Conservation (phyloP, 352 stramenopile genomes). For the Aphanomyces euteiches region DNA sequence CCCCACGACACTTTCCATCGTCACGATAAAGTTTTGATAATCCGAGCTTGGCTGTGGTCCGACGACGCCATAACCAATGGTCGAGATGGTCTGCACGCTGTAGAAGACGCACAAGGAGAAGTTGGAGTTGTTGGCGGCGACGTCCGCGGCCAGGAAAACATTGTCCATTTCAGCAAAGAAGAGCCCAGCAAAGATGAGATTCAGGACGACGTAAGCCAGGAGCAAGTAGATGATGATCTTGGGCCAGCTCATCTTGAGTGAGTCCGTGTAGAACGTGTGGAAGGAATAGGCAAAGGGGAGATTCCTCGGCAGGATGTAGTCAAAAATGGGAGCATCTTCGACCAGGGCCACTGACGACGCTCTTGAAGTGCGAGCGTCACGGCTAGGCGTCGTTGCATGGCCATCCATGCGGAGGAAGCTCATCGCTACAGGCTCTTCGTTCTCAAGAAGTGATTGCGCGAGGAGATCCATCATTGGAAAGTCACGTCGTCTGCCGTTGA, state of each 20-base stretch:
- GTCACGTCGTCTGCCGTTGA: not conserved
- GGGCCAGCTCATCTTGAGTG: constrained; percentile 62
- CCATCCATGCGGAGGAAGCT: too few relatives aligned
- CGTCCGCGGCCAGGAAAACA: constrained; percentile 34
- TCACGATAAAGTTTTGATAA: constrained; percentile 77
- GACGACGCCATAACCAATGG: constrained; percentile 75
- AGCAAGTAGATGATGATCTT: constrained; percentile 69
- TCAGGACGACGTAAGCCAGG: constrained; percentile 66
- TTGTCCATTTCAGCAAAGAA: constrained; percentile 52
- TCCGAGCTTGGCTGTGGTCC: constrained; percentile 42
- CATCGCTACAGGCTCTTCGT: too few relatives aligned
- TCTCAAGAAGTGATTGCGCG: not conserved
- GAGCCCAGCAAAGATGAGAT: constrained; percentile 54
- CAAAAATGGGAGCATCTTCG: constrained; percentile 74
- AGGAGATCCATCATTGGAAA: not conserved
- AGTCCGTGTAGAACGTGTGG: constrained; percentile 68
- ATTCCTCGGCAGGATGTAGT: constrained; percentile 65
- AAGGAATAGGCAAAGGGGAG: constrained; percentile 79
- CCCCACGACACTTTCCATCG: constrained; percentile 65
- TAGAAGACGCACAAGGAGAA: constrained; percentile 75
- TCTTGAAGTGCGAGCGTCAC: not conserved
- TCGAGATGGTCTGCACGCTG: constrained; percentile 77
- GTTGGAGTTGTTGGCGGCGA: constrained; percentile 24
- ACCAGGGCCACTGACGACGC: constrained; percentile 57
- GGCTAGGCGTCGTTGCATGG: too few relatives aligned